Base-by-base conservation (phyloP, 768 basidiomycete species). In the Piloderma croceum region DNA sequence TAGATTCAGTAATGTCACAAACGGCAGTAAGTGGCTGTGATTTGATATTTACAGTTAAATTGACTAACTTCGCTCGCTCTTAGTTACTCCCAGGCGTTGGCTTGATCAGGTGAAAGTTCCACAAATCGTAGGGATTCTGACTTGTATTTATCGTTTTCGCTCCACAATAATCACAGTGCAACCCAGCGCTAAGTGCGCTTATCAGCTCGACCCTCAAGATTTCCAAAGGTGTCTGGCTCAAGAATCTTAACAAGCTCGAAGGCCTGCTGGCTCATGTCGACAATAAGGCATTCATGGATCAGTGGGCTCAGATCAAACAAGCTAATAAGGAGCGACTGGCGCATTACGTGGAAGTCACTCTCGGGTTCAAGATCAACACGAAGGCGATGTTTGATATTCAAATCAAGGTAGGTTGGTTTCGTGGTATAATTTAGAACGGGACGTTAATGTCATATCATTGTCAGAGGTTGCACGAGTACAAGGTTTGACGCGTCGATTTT, bases 1-100 rank as follows among this genome's bases (percentile, higher is more conserved):
- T 35, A 81, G 81, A 57, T 90, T 87, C 53, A 74, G 76, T 19
- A 91, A 94, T 57, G 90, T 97, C 36, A 97, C 93, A 29, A 99
- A 97, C 57, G 94, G 93, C 43, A 75, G 84, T 84, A 60, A 56
- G 80, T 72, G 22, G 19, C 5, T 1, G 15, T 29, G 10, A 23
- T 15, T 17, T 11, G 20, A 23, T 20, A 31, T 24, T 17, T n/a
- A n/a, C n/a, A n/a, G n/a, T n/a, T n/a, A n/a, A n/a, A 29, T 29
- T 29, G 27, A 9, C 27, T 29, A 15, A 43, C 40, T 24, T 18
- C 23, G 13, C 39, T 17, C 12, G 36, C 18, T 24, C 18, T 21
- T 42, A 83, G 83, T 96, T 47, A 96, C 91, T 17, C 90, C 89
- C 36, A 86, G 94, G 48, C 79, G 94, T 47, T 96, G 89, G 90